phyloP scores from a whole-genome alignment of 176 grass and related monocot species.

The maize (Zea mays) region Zm-B73-REFERENCE-NAM-5.0 NC_050097.1:230015001-230015500 shows the following conservation, averaged over 20 bases:
- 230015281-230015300: neutral
- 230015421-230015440: constrained; percentile 6
- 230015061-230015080: too few species aligned
- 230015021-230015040: too few species aligned
- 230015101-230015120: too few species aligned
- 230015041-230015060: too few species aligned
- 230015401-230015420: constrained; percentile 51
- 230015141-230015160: neutral
- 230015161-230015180: neutral
- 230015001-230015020: too few species aligned
- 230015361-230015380: constrained; percentile 43
- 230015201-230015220: neutral
- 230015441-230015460: neutral
- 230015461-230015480: constrained; percentile 5
- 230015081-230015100: too few species aligned
- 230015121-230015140: too few species aligned
- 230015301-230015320: constrained; percentile 44
- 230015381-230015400: constrained; percentile 41
- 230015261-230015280: neutral
- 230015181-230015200: neutral
- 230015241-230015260: neutral
- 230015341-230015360: constrained; percentile 25
- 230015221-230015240: neutral
- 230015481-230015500: neutral
- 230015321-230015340: constrained; percentile 38